Evolutionary conservation across 768 basidiomycete genomes (phyloP).

Genomic region (Boletus pseudo-olivaceus): DNA sequence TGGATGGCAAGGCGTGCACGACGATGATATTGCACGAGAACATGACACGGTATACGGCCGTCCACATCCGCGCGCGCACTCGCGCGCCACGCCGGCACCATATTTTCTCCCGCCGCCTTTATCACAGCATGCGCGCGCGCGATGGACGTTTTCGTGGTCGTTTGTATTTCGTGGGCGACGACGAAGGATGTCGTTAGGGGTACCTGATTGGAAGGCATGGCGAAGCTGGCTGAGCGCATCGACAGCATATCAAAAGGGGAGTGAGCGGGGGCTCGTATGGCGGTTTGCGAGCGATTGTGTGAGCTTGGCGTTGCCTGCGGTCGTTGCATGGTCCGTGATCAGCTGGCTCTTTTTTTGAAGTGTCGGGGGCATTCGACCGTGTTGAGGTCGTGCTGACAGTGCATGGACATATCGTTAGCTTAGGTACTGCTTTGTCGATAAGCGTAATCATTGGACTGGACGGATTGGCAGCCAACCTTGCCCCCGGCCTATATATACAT

Average conservation of each 20-base stretch:
- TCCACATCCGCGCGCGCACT: background rate
- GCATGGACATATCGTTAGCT: background rate
- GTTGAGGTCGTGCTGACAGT: no score
- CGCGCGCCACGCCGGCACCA: slow-evolving; percentile 4
- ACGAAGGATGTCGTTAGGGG: slow-evolving; percentile 47
- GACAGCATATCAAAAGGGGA: slow-evolving; percentile 14
- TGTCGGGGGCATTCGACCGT: background rate
- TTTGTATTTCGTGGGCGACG: slow-evolving; percentile 55
- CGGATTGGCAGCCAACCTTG: background rate
- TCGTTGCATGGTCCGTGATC: slow-evolving; percentile 24
- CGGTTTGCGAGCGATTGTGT: slow-evolving; percentile 40
- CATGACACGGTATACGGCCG: background rate
- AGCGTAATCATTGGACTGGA: background rate
- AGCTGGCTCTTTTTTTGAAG: slow-evolving; percentile 30
- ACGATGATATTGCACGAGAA: slow-evolving; percentile 2
- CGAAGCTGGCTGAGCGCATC: slow-evolving; percentile 7
- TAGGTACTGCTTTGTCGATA: background rate
- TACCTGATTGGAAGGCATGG: slow-evolving; percentile 35
- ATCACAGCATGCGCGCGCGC: slow-evolving; percentile 20
- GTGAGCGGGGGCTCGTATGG: slow-evolving; percentile 31
- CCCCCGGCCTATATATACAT: no score
- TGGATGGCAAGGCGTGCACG: slow-evolving; percentile 32
- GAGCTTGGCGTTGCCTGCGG: slow-evolving; percentile 26
- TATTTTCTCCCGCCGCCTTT: slow-evolving; percentile 41
- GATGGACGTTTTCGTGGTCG: slow-evolving; percentile 42